Base-by-base conservation (phyloP, 768 basidiomycete genomes). In the Lentinula boryana region DNA sequence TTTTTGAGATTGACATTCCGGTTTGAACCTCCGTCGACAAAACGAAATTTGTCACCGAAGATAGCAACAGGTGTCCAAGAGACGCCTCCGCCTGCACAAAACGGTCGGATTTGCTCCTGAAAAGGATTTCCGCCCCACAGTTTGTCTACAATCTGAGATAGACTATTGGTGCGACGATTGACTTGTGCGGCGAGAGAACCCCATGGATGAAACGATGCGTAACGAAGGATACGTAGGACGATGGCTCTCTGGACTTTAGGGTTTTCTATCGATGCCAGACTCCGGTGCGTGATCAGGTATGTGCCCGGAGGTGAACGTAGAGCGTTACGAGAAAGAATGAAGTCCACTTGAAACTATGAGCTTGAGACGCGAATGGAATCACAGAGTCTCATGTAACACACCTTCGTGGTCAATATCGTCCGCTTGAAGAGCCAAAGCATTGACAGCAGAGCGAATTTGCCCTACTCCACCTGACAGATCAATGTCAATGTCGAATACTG, bases 191-290 rank as follows among this genome's bases (percentile, higher is more conserved):
- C 80, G 16, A 80, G 66, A 51, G 84, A 84, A 4, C 92, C 92
- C 92, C 92, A 94, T 2, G 89, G 87, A 41, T 81, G 75, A 49
- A 84, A 86, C 0, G 91, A 93, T 44, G 85, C 74, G 66, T 85
- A 88, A 13, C 90, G 89, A 56, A 91, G 73, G 32, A 87, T 75
- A 35, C 84, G 80, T 46, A 80, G 70, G 62, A 85, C 68, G 48
- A 86, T 66, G 2, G 79, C 77, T 48, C 66, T 68, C 55, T 72
- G 76, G 16, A 82, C 67, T 16, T 71, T 63, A 0, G 70, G 69
- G 43, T 80, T 72, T 1, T 67, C 61, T 51, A 82, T 71, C 0
- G 67, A 57, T 38, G 67, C 53, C 0, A 85, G 67, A 1, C 69
- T 64, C 8, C 67, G 62, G 12, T 68, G 69, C 0, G 83, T 76